These are phyloP conservation scores for Fusarium oligoseptatum DNA, from an alignment of 2,329 filamentous ascomycete genomes.

Conservation along the genomic window DNA sequence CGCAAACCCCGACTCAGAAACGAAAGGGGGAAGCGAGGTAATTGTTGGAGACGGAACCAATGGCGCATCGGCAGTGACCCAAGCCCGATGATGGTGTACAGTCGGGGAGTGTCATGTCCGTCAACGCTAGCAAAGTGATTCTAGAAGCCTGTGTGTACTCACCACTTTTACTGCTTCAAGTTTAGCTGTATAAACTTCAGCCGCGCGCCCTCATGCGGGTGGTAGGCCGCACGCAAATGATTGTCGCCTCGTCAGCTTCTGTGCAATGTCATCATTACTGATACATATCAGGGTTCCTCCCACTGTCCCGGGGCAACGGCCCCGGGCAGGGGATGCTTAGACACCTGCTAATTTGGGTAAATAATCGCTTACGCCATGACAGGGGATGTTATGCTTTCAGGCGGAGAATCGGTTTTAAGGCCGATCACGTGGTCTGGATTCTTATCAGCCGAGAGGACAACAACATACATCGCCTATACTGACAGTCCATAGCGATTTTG, in stretches of 20 bases:
- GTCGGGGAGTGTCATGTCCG: slow-evolving; percentile 59
- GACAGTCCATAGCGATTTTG: neutral
- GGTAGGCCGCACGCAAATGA: slow-evolving; percentile 71
- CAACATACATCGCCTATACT: neutral
- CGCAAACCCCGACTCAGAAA: slow-evolving; percentile 67
- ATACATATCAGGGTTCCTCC: slow-evolving; percentile 56
- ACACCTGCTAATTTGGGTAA: neutral
- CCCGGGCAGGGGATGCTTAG: slow-evolving; percentile 43
- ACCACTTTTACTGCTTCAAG: slow-evolving; percentile 58
- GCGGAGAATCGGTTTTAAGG: neutral
- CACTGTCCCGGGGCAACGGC: too few relatives aligned
- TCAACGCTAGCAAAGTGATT: slow-evolving; percentile 65
- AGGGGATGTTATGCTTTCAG: neutral
- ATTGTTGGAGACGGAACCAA: slow-evolving; percentile 75
- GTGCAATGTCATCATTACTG: slow-evolving; percentile 51
- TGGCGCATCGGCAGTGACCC: slow-evolving; percentile 71
- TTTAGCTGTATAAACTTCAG: slow-evolving; percentile 56
- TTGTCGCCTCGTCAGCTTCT: slow-evolving; percentile 67
- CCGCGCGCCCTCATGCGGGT: slow-evolving; percentile 69
- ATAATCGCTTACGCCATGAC: neutral
- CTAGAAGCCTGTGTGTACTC: slow-evolving; percentile 62
- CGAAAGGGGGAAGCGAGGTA: slow-evolving; percentile 61
- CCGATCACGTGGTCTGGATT: neutral
- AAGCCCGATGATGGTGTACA: slow-evolving; percentile 73
- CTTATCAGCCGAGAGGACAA: neutral